Evolutionary conservation across 176 grass and related monocot genomes (phyloP).

Genomic region (Aegilops tauschii): DNA sequence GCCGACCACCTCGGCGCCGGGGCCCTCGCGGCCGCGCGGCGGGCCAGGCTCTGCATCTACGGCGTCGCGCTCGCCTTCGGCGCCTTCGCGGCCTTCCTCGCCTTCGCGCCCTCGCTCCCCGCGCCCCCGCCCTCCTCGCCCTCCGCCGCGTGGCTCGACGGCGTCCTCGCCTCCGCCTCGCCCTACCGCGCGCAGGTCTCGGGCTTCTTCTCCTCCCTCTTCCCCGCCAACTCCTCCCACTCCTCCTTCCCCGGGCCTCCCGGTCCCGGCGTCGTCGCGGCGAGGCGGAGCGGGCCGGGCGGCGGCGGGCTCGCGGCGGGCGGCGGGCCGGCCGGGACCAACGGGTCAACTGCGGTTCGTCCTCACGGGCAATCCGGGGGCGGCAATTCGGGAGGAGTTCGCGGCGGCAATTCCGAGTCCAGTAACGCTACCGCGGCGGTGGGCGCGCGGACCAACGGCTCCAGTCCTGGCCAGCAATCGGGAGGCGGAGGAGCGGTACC

Average conservation of each 20-base stretch:
- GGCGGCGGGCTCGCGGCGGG: background rate
- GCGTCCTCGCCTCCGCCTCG: constrained; percentile 57
- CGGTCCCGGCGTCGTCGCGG: background rate
- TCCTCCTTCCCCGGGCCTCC: constrained; percentile 24
- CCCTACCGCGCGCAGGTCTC: constrained; percentile 65
- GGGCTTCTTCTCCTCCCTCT: constrained; percentile 55
- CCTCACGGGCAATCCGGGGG: background rate
- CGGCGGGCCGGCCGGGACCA: background rate
- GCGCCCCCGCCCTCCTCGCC: constrained; percentile 14
- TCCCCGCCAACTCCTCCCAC: constrained; percentile 43
- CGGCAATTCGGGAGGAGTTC: constrained; percentile 18
- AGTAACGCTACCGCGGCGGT: background rate
- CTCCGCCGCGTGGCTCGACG: constrained; percentile 54
- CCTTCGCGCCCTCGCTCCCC: constrained; percentile 54
- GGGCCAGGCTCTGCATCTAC: constrained; percentile 70
- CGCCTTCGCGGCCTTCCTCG: constrained; percentile 56
- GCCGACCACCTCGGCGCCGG: constrained; percentile 32
- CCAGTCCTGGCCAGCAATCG: constrained; percentile 13
- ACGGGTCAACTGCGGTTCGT: background rate
- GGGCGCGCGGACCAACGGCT: background rate
- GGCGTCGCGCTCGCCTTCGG: constrained; percentile 60
- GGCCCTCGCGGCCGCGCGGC: constrained; percentile 5
- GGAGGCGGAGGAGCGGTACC: background rate
- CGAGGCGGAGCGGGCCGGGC: constrained; percentile 21
- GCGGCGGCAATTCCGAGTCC: background rate